These are phyloP conservation scores for Cyberlindnera japonica DNA, from an alignment of 805 yeast genomes.

Conservation along the genomic window DNA sequence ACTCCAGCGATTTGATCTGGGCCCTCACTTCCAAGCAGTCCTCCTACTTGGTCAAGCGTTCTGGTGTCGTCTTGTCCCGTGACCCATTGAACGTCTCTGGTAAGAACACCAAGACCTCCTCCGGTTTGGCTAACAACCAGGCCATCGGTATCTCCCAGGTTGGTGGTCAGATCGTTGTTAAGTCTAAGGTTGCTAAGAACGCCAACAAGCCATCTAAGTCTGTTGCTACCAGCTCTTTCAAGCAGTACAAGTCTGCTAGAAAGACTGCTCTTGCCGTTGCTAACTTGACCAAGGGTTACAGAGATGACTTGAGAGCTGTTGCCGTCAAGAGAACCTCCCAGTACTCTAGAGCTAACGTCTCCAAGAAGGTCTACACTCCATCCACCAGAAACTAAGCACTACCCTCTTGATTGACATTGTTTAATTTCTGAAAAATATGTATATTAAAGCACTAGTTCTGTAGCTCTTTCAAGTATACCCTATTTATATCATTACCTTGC, in stretches of 20 bases:
- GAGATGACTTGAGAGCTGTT: slow-evolving; percentile 44
- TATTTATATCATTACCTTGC: no score
- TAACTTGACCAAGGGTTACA: slow-evolving; percentile 43
- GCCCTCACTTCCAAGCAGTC: slow-evolving; percentile 45
- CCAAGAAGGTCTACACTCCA: slow-evolving; percentile 34
- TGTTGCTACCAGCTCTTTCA: slow-evolving; percentile 36
- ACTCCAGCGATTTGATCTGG: slow-evolving; percentile 46
- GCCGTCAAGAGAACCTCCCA: slow-evolving; percentile 47
- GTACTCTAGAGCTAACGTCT: slow-evolving; percentile 36
- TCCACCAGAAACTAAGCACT: slow-evolving; percentile 17
- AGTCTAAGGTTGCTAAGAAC: slow-evolving; percentile 42
- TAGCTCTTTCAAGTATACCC: no score
- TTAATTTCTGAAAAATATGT: slow-evolving; percentile 7
- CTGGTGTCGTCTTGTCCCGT: slow-evolving; percentile 40
- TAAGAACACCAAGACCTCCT: slow-evolving; percentile 42
- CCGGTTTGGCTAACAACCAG: slow-evolving; percentile 48
- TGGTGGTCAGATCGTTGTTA: slow-evolving; percentile 37
- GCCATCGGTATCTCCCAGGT: slow-evolving; percentile 43
- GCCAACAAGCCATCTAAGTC: slow-evolving; percentile 45
- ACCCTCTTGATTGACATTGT: neutral
- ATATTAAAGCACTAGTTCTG: neutral
- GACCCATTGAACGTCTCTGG: slow-evolving; percentile 50
- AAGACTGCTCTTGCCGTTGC: slow-evolving; percentile 43
- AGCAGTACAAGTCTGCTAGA: slow-evolving; percentile 40
- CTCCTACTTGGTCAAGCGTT: slow-evolving; percentile 45